These are phyloP conservation scores for Kingdonia uniflora DNA, from an alignment of 164 flowering plant genomes.

Conservation along the genomic window DNA sequence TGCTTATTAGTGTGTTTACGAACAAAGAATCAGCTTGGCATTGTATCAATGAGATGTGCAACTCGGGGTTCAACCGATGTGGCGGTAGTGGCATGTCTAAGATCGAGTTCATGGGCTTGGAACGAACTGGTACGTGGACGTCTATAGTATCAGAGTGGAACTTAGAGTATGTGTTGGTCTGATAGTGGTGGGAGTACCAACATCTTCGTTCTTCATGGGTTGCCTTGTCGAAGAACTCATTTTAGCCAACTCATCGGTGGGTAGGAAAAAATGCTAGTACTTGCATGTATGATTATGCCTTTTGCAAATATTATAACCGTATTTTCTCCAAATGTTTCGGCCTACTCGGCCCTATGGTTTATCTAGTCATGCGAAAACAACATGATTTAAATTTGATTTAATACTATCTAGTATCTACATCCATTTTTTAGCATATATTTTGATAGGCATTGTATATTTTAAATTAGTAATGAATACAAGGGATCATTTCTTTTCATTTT, in stretches of 20 bases:
- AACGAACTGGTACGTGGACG: slow-evolving; percentile 18
- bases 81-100: slow-evolving; percentile 13
- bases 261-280: slow-evolving; percentile 51
- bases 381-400: too few relatives aligned
- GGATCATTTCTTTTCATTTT: too few relatives aligned
- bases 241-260: slow-evolving; percentile 47
- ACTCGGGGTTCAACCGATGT: too few relatives aligned
- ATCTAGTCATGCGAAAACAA: too few relatives aligned
- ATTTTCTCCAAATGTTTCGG: slow-evolving; percentile 46
- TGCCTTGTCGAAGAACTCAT: slow-evolving; percentile 50
- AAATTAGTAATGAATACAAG: too few relatives aligned
- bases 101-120: slow-evolving; percentile 52
- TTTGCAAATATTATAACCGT: slow-evolving; percentile 20
- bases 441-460: too few relatives aligned
- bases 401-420: too few relatives aligned
- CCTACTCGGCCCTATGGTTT: slow-evolving; percentile 39
- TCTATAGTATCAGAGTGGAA: slow-evolving; percentile 53
- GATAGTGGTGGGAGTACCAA: slow-evolving; percentile 41
- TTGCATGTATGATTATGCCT: slow-evolving; percentile 45
- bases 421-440: too few relatives aligned
- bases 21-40: slow-evolving; percentile 52
- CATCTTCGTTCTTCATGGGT: slow-evolving; percentile 57
- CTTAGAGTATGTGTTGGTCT: slow-evolving; percentile 30
- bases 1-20: slow-evolving; percentile 53
- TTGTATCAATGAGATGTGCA: slow-evolving; percentile 12